Evolutionary conservation across 129 eudicot genomes (phyloP), one percentile per base, ranked within the genome.

Genomic region (Centaurea solstitialis): DNA sequence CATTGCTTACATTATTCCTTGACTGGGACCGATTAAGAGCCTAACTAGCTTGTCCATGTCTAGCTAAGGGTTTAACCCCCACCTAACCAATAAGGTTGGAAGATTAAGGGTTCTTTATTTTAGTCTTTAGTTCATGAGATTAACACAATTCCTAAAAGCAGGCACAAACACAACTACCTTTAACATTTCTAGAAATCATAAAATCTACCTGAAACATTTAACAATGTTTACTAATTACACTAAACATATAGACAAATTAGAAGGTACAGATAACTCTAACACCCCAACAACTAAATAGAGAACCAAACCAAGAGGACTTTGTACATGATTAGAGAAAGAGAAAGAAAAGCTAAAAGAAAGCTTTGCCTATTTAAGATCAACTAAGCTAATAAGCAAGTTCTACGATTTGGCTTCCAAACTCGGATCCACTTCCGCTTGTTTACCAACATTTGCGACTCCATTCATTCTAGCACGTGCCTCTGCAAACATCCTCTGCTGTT

Each of bases 401-500:
- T 79, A 81, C 78, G 71, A 86, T 87, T 90, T 89, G 83, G 92
- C 88, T 84, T 88, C 84, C 81, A 85, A 35, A 83, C 79, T 87
- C 11, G 90, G 80, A 59, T 92, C 85, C 22, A 85, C 76, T 72
- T 90, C 93, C 6, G 88, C 73, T 4, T 69, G 72, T 62, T 75
- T 74, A 15, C 72, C 57, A 1, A 87, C 75, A 65, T 84, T 53
- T 59, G 87, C 87, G 17, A 88, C 91, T 72, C 99, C 98, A 67
- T 95, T 91, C 99, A 95, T 95, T 80, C 98, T 81, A 1, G 98
- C 99, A 24, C 99, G 97, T 30, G 99, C 99, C 80, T 95, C 99
- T 0, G 97, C 99, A 85, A 95, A 95, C 99, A 93, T 95, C 86
- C 98, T 88, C 84, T 92, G 99, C 74, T 95, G 99, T 81, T 91